Percentiles rank a stretch among this genome's conserved stretches.
Evolutionary conservation across 345 rosid genomes (phyloP).

Genomic region (Eucalyptus dawsonii): DNA sequence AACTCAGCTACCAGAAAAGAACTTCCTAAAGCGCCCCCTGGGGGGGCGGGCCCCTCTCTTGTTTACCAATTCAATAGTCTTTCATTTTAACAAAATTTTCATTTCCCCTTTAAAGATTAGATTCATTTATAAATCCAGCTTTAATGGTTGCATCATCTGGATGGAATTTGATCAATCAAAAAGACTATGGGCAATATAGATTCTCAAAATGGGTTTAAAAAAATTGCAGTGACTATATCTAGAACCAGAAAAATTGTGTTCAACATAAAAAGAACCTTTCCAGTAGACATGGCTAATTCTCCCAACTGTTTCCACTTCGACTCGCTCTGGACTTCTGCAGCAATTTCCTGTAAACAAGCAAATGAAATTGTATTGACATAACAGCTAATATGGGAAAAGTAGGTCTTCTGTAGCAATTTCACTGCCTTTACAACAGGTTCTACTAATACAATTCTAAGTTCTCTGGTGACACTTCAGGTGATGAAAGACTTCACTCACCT

Average conservation of each 20-base stretch:
- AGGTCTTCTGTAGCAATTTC: background rate
- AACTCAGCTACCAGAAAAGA: background rate
- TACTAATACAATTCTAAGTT: background rate
- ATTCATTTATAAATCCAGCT: background rate
- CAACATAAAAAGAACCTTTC: slow-evolving; percentile 43
- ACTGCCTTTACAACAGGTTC: background rate
- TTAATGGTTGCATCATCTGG: background rate
- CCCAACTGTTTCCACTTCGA: slow-evolving; percentile 99
- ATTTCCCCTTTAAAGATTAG: background rate
- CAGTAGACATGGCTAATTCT: slow-evolving; percentile 94
- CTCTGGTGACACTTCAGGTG: background rate
- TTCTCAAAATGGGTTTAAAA: background rate
- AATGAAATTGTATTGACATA: background rate
- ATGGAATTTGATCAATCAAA: background rate
- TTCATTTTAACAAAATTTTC: background rate
- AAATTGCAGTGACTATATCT: background rate
- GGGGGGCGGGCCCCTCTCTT: background rate
- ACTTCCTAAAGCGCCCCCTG: background rate
- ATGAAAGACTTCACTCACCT: slow-evolving; percentile 29
- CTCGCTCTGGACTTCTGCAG: slow-evolving; percentile 76
- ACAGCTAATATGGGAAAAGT: background rate
- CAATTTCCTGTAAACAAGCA: slow-evolving; percentile 58
- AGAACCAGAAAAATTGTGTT: background rate
- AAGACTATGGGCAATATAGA: background rate
- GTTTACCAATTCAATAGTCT: background rate